phyloP scores from a whole-genome alignment of 495 filamentous ascomycete species.

The Penicillium roqueforti region DNA sequence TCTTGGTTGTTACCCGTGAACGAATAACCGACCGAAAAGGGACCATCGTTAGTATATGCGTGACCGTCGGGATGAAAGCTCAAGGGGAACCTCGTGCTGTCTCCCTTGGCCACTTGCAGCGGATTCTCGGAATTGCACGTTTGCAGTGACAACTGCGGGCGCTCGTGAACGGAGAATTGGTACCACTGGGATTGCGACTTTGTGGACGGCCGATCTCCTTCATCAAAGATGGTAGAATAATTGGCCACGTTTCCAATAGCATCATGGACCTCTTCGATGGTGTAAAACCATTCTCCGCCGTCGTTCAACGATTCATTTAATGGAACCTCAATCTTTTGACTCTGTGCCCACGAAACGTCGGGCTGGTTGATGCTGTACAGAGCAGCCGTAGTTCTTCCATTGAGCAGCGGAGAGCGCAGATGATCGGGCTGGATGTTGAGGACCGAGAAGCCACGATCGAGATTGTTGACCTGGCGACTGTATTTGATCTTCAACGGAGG shows the following conservation, averaged over 20 bases:
- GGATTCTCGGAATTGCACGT: conserved; percentile 75
- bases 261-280: conserved; percentile 87
- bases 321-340: conserved; percentile 67
- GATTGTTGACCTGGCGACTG: conserved; percentile 72
- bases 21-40: conserved; percentile 51
- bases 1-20: conserved; percentile 51
- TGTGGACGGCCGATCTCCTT: conserved; percentile 57
- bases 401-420: conserved; percentile 68
- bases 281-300: conserved; percentile 80
- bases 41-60: conserved; percentile 41
- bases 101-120: conserved; percentile 75
- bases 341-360: conserved; percentile 73
- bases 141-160: conserved; percentile 64
- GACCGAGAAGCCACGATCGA: conserved; percentile 71
- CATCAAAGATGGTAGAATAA: conserved; percentile 56
- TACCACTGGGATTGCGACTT: conserved; percentile 60
- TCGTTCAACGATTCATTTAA: conserved; percentile 81
- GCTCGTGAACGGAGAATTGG: conserved; percentile 84
- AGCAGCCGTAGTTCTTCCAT: conserved; percentile 49
- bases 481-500: conserved; percentile 92
- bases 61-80: conserved; percentile 59
- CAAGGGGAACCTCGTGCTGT: conserved; percentile 63
- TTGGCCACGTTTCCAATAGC: conserved; percentile 81
- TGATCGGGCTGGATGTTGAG: conserved; percentile 90
- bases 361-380: conserved; percentile 51